A percentile compares a stretch with the other conserved stretches of the same genome.
Evolutionary conservation across 805 yeast species (phyloP).

Genomic region (Ogataea trehaloabstinens): DNA sequence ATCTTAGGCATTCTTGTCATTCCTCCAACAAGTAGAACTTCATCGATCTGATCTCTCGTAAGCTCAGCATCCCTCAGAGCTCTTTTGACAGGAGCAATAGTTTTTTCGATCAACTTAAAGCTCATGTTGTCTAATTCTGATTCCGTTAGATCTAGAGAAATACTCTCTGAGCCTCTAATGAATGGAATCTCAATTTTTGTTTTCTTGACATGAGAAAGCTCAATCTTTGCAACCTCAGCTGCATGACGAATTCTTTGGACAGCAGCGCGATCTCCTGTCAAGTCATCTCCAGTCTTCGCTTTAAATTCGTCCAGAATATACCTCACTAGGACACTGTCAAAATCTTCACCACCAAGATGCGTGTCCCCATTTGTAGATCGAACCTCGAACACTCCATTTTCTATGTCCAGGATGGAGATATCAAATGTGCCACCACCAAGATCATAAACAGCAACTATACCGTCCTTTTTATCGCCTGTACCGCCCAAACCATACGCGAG

Average conservation of each 20-base stretch:
- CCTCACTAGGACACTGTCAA: conserved; percentile 80
- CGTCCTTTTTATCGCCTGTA: conserved; percentile 49
- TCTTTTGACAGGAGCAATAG: conserved; percentile 74
- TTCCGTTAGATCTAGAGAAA: conserved; percentile 46
- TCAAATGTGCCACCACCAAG: conserved; percentile 98
- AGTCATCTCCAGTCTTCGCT: conserved; percentile 62
- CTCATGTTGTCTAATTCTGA: conserved; percentile 50
- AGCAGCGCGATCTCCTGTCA: conserved; percentile 67
- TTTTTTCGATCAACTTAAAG: conserved; percentile 61
- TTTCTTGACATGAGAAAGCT: conserved; percentile 68
- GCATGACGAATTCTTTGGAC: conserved; percentile 86
- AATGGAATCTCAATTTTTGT: conserved; percentile 82
- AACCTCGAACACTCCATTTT: conserved; percentile 96
- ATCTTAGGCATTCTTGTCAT: conserved; percentile 94
- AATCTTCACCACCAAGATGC: conserved; percentile 88
- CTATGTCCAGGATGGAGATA: conserved; percentile 91
- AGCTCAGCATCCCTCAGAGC: conserved; percentile 80
- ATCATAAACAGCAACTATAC: conserved; percentile 86
- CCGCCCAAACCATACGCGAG: conserved; percentile 85
- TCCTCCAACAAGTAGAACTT: conserved; percentile 85
- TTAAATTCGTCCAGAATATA: conserved; percentile 77
- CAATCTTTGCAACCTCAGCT: conserved; percentile 87
- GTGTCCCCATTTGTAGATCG: conserved; percentile 94
- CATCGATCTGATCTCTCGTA: conserved; percentile 63
- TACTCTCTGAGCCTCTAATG: conserved; percentile 52